Conservation (phyloP, 2,329 filamentous ascomycete genomes). For the Ciborinia camelliae region DNA sequence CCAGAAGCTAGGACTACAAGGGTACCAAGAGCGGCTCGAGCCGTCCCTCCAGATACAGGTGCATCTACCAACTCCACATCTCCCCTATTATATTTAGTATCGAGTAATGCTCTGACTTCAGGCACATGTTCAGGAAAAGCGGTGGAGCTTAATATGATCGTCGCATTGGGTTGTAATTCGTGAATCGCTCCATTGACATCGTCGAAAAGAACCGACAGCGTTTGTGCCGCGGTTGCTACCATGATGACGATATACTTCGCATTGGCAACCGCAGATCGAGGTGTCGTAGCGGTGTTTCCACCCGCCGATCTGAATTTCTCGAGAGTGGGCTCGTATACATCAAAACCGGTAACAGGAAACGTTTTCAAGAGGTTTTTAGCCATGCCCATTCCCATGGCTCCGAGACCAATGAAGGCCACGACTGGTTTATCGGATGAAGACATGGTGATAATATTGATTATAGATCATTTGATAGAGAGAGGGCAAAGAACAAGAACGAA, state of each 20-base stretch:
- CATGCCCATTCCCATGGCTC: slow-evolving; percentile 82
- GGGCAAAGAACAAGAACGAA: background rate
- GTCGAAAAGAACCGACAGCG: slow-evolving; percentile 62
- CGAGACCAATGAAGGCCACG: slow-evolving; percentile 52
- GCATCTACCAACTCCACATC: slow-evolving; percentile 68
- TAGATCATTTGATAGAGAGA: background rate
- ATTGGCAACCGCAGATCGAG: slow-evolving; percentile 57
- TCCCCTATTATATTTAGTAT: slow-evolving; percentile 50
- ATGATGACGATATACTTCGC: slow-evolving; percentile 66
- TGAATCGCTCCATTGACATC: slow-evolving; percentile 50
- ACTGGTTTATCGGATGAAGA: slow-evolving; percentile 6
- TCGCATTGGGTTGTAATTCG: slow-evolving; percentile 50
- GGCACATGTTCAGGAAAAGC: slow-evolving; percentile 65
- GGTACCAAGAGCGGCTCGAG: slow-evolving; percentile 66
- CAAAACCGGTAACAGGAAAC: slow-evolving; percentile 67
- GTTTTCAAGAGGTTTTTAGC: slow-evolving; percentile 67
- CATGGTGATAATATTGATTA: background rate
- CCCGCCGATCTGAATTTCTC: slow-evolving; percentile 62
- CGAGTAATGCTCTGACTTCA: slow-evolving; percentile 55
- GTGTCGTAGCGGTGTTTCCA: slow-evolving; percentile 55
- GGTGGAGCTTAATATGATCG: slow-evolving; percentile 66
- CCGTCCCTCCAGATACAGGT: slow-evolving; percentile 69
- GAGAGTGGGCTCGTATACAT: slow-evolving; percentile 65
- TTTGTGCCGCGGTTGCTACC: slow-evolving; percentile 71
- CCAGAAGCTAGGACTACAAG: slow-evolving; percentile 73